Percentiles rank a stretch among this genome's conserved stretches.
These are phyloP conservation scores for Danielia reshetovae DNA, from an alignment of 805 yeast species.

Conservation along the genomic window DNA sequence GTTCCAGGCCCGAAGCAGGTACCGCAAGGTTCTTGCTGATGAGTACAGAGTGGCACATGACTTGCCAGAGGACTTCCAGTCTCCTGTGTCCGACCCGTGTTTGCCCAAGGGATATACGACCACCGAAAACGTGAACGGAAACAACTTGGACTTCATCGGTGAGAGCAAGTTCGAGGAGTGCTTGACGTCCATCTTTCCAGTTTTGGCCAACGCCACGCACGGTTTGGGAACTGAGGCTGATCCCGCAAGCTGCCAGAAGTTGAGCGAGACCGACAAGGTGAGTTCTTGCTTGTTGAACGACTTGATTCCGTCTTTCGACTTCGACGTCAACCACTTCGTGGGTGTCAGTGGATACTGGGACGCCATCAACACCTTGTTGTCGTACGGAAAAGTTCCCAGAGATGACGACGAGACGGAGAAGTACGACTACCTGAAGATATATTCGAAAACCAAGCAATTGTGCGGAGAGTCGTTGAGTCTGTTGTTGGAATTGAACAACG, in stretches of 20 bases:
- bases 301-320: slow-evolving; percentile 53
- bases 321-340: slow-evolving; percentile 51
- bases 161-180: slow-evolving; percentile 50
- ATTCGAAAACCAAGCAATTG: slow-evolving; percentile 40
- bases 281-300: slow-evolving; percentile 52
- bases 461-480: slow-evolving; percentile 43
- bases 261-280: slow-evolving; percentile 25
- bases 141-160: slow-evolving; percentile 43
- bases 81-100: slow-evolving; percentile 52
- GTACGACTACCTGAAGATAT: slow-evolving; percentile 45
- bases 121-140: slow-evolving; percentile 20
- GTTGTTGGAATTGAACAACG: slow-evolving; percentile 31
- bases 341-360: slow-evolving; percentile 73
- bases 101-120: slow-evolving; percentile 44
- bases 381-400: slow-evolving; percentile 13
- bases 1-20: slow-evolving; percentile 49
- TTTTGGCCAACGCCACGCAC: slow-evolving; percentile 34
- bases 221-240: slow-evolving; percentile 14
- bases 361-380: slow-evolving; percentile 46
- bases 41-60: slow-evolving; percentile 16
- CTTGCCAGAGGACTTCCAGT: slow-evolving; percentile 14
- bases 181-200: slow-evolving; percentile 42
- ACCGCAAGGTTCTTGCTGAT: slow-evolving; percentile 34
- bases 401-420: slow-evolving; percentile 23
- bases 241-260: slow-evolving; percentile 27